Conservation (phyloP, 2,329 filamentous ascomycete genomes). For the Setomelanomma holmii region DNA sequence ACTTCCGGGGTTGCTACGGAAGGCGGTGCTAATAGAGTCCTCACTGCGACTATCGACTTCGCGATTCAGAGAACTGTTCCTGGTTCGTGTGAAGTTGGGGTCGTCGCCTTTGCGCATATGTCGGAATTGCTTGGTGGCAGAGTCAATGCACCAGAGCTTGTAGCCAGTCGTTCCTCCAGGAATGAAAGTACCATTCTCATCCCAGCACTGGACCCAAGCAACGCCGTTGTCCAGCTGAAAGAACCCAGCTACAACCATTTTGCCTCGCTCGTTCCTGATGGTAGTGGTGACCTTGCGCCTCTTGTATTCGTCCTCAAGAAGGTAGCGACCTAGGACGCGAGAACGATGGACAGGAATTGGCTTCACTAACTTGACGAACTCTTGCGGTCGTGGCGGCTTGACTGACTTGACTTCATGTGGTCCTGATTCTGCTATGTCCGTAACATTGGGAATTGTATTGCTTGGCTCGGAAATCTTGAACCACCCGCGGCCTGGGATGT, state of each 20-base stretch:
- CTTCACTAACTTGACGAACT: slow-evolving; percentile 38
- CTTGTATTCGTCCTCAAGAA: slow-evolving; percentile 58
- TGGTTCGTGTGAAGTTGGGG: slow-evolving; percentile 39
- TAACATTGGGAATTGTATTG: slow-evolving; percentile 31
- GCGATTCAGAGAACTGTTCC: slow-evolving; percentile 31
- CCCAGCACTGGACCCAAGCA: slow-evolving; percentile 60
- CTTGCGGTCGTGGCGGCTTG: slow-evolving; percentile 14
- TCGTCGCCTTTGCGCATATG: slow-evolving; percentile 50
- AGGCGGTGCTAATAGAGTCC: slow-evolving; percentile 40
- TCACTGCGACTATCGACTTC: slow-evolving; percentile 30
- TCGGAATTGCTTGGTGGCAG: slow-evolving; percentile 47
- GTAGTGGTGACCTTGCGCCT: slow-evolving; percentile 53
- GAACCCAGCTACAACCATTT: slow-evolving; percentile 52
- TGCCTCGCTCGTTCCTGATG: slow-evolving; percentile 49
- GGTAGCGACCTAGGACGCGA: slow-evolving; percentile 57
- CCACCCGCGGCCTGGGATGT: slow-evolving; percentile 59
- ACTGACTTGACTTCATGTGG: not conserved
- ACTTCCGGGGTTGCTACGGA: slow-evolving; percentile 31
- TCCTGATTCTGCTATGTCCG: slow-evolving; percentile 6
- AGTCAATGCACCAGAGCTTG: slow-evolving; percentile 57
- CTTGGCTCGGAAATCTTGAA: slow-evolving; percentile 55
- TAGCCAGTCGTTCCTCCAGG: slow-evolving; percentile 53
- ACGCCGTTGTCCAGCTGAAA: slow-evolving; percentile 59
- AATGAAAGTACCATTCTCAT: slow-evolving; percentile 58
- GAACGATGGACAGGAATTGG: slow-evolving; percentile 54